Conservation (phyloP, 345 rosid genomes). For the Hirschfeldia incana region DNA sequence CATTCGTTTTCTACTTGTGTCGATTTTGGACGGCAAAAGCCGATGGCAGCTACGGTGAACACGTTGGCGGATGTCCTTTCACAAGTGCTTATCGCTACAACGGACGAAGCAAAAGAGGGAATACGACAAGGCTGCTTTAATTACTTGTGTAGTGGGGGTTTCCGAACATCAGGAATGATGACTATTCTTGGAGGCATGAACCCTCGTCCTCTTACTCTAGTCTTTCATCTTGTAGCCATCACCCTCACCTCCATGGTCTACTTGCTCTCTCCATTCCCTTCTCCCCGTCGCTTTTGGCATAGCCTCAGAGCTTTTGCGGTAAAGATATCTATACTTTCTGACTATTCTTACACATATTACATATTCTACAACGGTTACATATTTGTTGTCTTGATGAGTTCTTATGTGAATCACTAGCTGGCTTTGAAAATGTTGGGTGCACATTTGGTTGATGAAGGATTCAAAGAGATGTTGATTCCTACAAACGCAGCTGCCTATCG, state of each 20-base stretch:
- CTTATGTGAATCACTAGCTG: constrained; percentile 29
- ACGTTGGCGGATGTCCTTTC: constrained; percentile 35
- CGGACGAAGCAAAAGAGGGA: constrained; percentile 40
- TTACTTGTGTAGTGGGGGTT: constrained; percentile 34
- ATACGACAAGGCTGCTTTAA: constrained; percentile 40
- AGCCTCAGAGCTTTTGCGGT: constrained; percentile 37
- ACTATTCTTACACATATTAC: background rate
- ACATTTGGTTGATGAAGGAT: constrained; percentile 49
- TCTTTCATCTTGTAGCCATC: constrained; percentile 37
- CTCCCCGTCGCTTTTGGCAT: constrained; percentile 41
- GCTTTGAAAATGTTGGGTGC: constrained; percentile 47
- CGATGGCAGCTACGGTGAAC: constrained; percentile 44
- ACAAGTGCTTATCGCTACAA: constrained; percentile 33
- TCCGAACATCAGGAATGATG: constrained; percentile 27
- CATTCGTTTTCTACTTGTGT: background rate
- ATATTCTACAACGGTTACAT: background rate
- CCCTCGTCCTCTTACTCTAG: constrained; percentile 31
- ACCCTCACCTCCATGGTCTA: constrained; percentile 37
- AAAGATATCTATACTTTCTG: background rate
- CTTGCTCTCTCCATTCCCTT: constrained; percentile 41
- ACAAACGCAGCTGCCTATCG: constrained; percentile 30
- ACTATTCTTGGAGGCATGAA: constrained; percentile 42
- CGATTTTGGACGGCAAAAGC: constrained; percentile 25
- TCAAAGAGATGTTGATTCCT: constrained; percentile 49
- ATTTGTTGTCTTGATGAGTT: background rate